Evolutionary conservation across 371 early-diverging fungal genomes (phyloP).

Genomic region (Blastocladiella emersonii): DNA sequence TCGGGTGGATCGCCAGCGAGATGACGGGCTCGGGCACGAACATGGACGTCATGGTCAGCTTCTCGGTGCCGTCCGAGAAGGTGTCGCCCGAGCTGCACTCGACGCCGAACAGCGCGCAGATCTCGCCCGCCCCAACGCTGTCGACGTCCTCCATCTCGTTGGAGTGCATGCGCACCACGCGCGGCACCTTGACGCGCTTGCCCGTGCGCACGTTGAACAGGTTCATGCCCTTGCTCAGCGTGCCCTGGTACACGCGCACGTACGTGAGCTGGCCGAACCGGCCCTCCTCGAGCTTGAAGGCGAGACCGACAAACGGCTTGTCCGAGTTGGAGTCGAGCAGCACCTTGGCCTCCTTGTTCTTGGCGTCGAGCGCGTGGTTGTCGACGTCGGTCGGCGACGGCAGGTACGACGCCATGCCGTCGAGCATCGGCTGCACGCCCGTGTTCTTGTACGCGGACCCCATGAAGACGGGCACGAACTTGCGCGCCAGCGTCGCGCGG

Average conservation of each 20-base stretch:
- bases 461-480: conserved; percentile 73
- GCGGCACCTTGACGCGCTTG: conserved; percentile 87
- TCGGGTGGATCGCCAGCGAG: conserved; percentile 77
- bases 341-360: conserved; percentile 49
- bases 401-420: conserved; percentile 57
- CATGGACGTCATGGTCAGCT: conserved; percentile 91
- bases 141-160: conserved; percentile 97
- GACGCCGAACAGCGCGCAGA: conserved; percentile 94
- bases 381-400: conserved; percentile 63
- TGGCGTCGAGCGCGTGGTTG: conserved; percentile 59
- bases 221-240: conserved; percentile 68
- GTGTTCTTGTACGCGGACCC: conserved; percentile 81
- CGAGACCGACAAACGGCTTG: conserved; percentile 76
- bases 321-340: conserved; percentile 36
- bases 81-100: conserved; percentile 97
- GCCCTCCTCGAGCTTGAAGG: conserved; percentile 89
- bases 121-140: conserved; percentile 86
- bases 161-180: conserved; percentile 95
- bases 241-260: conserved; percentile 92
- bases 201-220: conserved; percentile 80
- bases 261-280: conserved; percentile 94
- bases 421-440: conserved; percentile 61
- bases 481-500: conserved; percentile 57
- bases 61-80: conserved; percentile 76
- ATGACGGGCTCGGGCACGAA: conserved; percentile 95